Conservation (phyloP, 805 yeast species). For the Saturnispora kantuleensis region DNA sequence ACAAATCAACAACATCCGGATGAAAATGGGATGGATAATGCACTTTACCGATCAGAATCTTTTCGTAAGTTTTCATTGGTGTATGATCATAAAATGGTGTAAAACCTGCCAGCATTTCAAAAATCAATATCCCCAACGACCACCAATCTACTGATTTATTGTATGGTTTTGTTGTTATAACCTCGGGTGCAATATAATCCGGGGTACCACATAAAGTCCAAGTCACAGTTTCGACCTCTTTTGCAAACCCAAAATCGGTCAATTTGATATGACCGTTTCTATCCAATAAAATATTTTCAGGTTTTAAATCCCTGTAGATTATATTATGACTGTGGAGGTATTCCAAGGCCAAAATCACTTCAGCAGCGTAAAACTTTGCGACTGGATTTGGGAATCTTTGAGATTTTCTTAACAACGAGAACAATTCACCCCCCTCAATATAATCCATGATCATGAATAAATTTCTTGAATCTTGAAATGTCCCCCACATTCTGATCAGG, state of each 20-base stretch:
- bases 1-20: slow-evolving; percentile 42
- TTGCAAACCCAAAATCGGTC: slow-evolving; percentile 56
- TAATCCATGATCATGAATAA: slow-evolving; percentile 57
- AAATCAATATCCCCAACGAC: slow-evolving; percentile 51
- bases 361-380: slow-evolving; percentile 56
- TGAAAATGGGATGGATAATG: slow-evolving; percentile 45
- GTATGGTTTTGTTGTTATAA: slow-evolving; percentile 53
- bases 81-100: slow-evolving; percentile 56
- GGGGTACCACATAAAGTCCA: slow-evolving; percentile 59
- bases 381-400: slow-evolving; percentile 55
- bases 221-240: slow-evolving; percentile 49
- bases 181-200: slow-evolving; percentile 57
- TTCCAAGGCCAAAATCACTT: slow-evolving; percentile 48
- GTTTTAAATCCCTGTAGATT: slow-evolving; percentile 51
- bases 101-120: slow-evolving; percentile 53
- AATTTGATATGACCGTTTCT: slow-evolving; percentile 51
- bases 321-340: slow-evolving; percentile 50
- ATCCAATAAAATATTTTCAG: slow-evolving; percentile 49
- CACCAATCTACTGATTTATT: slow-evolving; percentile 59
- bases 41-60: slow-evolving; percentile 43
- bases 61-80: slow-evolving; percentile 55
- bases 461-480: slow-evolving; percentile 47
- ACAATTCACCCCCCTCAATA: slow-evolving; percentile 55
- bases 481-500: slow-evolving; percentile 58
- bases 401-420: slow-evolving; percentile 45